Evolutionary conservation across 257 asterid species (phyloP), one percentile per base, ranked within the genome.

Genomic region (Nicotiana paniculata): DNA sequence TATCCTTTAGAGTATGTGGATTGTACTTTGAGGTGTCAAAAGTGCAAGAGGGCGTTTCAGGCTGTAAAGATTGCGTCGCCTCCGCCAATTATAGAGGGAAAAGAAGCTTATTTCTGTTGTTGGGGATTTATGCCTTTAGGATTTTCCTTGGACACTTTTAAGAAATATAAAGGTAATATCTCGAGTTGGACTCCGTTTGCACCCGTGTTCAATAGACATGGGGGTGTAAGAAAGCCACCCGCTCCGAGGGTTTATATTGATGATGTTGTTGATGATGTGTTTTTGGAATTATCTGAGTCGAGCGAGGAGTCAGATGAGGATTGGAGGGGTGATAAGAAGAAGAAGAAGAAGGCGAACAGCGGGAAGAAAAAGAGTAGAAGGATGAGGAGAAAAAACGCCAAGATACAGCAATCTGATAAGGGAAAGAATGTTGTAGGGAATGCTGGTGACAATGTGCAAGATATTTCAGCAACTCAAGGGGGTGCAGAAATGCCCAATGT

Each of bases 61-160:
- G 98, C 90, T 1, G 95, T 93, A 85, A 87, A 48, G 76, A 84
- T 93, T 82, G 88, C 93, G 2, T 82, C 94, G 0, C 98, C 98
- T 0, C 99, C 98, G 0, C 93, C 97, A 12, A 51, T 88, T 15
- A 88, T 76, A 63, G 96, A 91, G 32, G 95, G 94, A 75, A 85
- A 91, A 72, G 94, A 94, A 9, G 91, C 87, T 21, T 88, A 91
- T 82, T 91, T 91, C 68, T 93, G 90, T 81, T 94, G 94, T 84
- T 94, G 98, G 98, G 97, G 95, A 13, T 83, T 85, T 86, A 72
- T 92, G 70, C 97, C 97, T 1, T 18, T 94, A 63, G 97, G 96
- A 2, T 83, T 89, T 64, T 86, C 94, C 1, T 78, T 83, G 90
- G 88, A 77, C 24, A 51, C 84, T 68, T 87, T 88, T 90, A 84